Conservation (phyloP, 169 alveolate species). For the Ichthyophthirius multifiliis region DNA sequence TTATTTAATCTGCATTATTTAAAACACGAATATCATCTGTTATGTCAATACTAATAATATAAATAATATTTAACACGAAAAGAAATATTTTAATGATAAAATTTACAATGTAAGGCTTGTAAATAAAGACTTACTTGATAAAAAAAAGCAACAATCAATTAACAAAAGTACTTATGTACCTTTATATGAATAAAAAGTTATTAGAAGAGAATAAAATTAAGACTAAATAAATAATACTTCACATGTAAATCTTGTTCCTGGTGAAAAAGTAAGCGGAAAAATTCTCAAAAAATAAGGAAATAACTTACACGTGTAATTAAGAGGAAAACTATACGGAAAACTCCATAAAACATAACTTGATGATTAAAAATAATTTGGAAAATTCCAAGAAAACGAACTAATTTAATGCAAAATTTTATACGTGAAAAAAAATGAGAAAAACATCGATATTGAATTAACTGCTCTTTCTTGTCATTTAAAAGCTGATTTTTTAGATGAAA, state of each 20-base stretch:
- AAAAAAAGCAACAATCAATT: neutral
- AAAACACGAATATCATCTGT: neutral
- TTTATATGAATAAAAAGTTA: neutral
- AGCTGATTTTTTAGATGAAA: conserved; percentile 3
- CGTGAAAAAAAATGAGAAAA: conserved; percentile 28
- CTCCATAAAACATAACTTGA: conserved; percentile 26
- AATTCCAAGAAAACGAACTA: conserved; percentile 14
- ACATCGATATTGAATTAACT: conserved; percentile 34
- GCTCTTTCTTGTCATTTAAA: conserved; percentile 30
- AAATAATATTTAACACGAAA: neutral
- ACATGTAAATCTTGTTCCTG: neutral
- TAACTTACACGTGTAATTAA: neutral
- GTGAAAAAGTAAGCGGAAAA: conserved; percentile 5
- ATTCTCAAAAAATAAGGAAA: neutral
- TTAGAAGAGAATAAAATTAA: neutral
- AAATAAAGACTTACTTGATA: neutral
- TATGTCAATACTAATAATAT: neutral
- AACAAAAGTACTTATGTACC: neutral
- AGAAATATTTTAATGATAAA: neutral
- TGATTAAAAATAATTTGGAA: conserved; percentile 12
- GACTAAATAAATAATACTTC: neutral
- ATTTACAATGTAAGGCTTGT: neutral
- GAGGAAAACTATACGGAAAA: conserved; percentile 24
- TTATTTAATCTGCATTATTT: neutral
- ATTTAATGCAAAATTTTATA: conserved; percentile 25